Evolutionary conservation across 2,329 filamentous ascomycete genomes (phyloP), one percentile per base, ranked within the genome.

Genomic region (Colletotrichum sp.): DNA sequence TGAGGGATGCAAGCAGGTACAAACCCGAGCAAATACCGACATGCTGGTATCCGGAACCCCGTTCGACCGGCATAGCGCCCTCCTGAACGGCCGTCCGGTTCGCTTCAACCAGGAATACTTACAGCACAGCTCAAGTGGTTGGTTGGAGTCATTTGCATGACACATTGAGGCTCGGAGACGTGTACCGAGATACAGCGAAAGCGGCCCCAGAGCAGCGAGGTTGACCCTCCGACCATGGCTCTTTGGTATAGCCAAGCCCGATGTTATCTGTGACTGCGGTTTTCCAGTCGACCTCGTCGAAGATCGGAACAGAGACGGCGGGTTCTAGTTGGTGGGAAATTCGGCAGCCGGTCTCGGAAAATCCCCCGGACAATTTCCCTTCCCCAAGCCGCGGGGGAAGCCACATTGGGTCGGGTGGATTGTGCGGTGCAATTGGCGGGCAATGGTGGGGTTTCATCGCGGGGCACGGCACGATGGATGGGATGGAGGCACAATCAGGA

Each of bases 301-400:
- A 5, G 28, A 30, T 26, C 4, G 18, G 39, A 32, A 30, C 13
- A 18, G 24, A 36, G 12, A 59, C 10, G 55, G 32, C 18, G 24
- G 5, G 18, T 67, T 78, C 72, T 82, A 75, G 84, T 81, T 85
- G 80, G 84, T 83, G 84, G 84, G 81, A 84, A 80, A 84, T 81
- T 82, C 81, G 82, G 79, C 80, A 77, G 5, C 62, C 30, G 64
- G 32, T 30, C 55, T 71, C 79, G 80, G 79, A 81, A 78, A 70
- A 80, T 80, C 72, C 66, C 32, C 66, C 75, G 73, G 67, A 71
- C 71, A 72, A 72, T 63, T 69, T 68, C 30, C 69, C 72, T 75
- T 66, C 67, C 71, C 78, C 68, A 72, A 68, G 63, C 68, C 36
- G 44, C 72, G 66, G 48, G 70, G 48, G 22, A 34, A 52, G 32